Base-by-base conservation (phyloP, 169 alveolate genomes). In the Eimeria nieschulzi region DNA sequence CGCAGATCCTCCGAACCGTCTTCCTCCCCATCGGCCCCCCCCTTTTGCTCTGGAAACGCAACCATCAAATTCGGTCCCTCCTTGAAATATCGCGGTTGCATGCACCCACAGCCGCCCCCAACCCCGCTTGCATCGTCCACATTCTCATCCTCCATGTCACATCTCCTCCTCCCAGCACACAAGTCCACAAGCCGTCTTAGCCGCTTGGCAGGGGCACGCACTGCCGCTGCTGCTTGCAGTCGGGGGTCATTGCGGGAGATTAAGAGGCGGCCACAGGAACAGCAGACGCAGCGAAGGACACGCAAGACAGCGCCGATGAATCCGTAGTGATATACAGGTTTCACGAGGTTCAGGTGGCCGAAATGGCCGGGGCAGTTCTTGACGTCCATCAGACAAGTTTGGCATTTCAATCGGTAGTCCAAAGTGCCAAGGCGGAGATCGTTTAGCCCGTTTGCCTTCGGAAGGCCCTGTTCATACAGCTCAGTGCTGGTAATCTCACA, bases 361-460 rank as follows among this genome's bases (percentile, higher is more conserved):
- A 99, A 99, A 92, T 99, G 99, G 21, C 99, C 99, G 7, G 99
- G 99, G 92, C 99, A 99, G 83, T 98, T 97, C 92, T 96, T 96
- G 91, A 97, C 96, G 93, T 97, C 96, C 97, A 99, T 98, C 79
- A 95, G 95, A 94, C 99, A 99, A 23, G 99, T 98, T 80, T 95
- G 95, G 92, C 99, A 99, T 66, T 92, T 94, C 39, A 96, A 93
- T 68, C 96, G 97, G 61, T 97, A 96, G 91, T 98, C 99, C 90
- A 98, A 97, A 21, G 99, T 98, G n/a, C 99, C 99, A 98, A 99
- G 97, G 63, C 99, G 96, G 7, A 97, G 96, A 90, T 98, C 99
- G 94, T 98, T 98, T 83, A 99, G 95, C 9, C 99, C 93, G 68
- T 70, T 70, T 15, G 86, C 68, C 97, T 95, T 95, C 51, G 99